Conservation (phyloP, 1,139 yeast species). For the Lodderomyces pseudojiufengensis region DNA sequence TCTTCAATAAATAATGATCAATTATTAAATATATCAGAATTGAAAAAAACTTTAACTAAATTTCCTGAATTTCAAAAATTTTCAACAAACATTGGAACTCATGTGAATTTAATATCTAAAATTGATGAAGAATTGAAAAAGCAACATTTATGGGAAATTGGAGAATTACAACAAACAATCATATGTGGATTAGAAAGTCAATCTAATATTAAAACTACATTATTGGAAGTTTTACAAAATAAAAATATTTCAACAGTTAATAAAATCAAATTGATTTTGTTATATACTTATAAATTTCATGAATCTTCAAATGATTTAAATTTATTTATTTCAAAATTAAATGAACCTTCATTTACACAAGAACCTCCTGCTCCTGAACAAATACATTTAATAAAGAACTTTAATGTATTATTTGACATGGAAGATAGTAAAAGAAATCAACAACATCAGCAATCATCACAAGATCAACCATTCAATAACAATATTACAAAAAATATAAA, state of each 20-base stretch:
- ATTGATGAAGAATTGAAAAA: constrained; percentile 64
- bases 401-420: constrained; percentile 23
- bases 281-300: constrained; percentile 66
- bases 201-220: constrained; percentile 22
- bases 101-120: constrained; percentile 85
- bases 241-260: constrained; percentile 24
- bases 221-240: constrained; percentile 25
- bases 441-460: constrained; percentile 10
- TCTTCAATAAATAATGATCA: constrained; percentile 53
- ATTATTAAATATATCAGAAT: constrained; percentile 73
- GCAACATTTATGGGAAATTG: constrained; percentile 72
- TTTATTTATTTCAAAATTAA: constrained; percentile 23
- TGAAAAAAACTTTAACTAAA: constrained; percentile 85
- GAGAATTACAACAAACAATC: constrained; percentile 85
- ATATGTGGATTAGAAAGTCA: constrained; percentile 55
- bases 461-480: too few species aligned
- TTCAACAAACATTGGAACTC: constrained; percentile 88
- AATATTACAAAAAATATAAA: too few species aligned
- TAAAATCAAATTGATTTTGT: constrained; percentile 53
- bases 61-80: constrained; percentile 90
- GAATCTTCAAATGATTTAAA: constrained; percentile 23
- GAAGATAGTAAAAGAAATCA: constrained; percentile 4
- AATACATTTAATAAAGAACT: constrained; percentile 29
- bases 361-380: constrained; percentile 36
- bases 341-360: constrained; percentile 25